Evolutionary conservation across 805 yeast species (phyloP).

Genomic region (Cyberlindnera sargentensis): DNA sequence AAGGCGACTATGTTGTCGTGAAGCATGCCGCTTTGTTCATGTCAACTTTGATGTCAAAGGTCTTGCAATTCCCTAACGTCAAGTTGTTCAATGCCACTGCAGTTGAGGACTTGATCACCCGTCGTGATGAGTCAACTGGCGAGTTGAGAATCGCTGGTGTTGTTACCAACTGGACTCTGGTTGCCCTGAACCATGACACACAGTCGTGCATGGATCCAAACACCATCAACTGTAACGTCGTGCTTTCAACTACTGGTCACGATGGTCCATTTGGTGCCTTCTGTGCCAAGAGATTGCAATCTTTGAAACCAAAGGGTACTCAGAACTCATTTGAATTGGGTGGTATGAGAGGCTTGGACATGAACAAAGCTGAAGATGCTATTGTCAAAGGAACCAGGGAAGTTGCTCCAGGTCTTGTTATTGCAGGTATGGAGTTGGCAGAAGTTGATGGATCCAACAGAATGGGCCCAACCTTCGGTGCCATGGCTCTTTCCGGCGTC

Average conservation of each 20-base stretch:
- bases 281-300: conserved; percentile 58
- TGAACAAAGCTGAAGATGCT: conserved; percentile 66
- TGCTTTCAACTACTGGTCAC: conserved; percentile 71
- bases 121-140: conserved; percentile 45
- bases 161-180: conserved; percentile 79
- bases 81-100: conserved; percentile 59
- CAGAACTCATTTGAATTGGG: conserved; percentile 12
- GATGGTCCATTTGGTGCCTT: conserved; percentile 83
- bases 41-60: conserved; percentile 64
- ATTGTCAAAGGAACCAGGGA: conserved; percentile 4
- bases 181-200: conserved; percentile 65
- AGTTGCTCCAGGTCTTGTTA: conserved; percentile 2
- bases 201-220: conserved; percentile 48
- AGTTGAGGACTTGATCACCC: conserved; percentile 72
- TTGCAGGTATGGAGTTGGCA: conserved; percentile 70
- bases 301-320: background rate
- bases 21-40: conserved; percentile 63
- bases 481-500: conserved; percentile 73
- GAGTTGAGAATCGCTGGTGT: conserved; percentile 68
- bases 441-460: conserved; percentile 73
- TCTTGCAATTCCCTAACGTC: conserved; percentile 63
- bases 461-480: conserved; percentile 83
- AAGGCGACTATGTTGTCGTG: background rate
- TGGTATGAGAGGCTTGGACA: conserved; percentile 74
- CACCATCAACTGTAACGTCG: conserved; percentile 28